Conservation (phyloP, 306 rosid genomes). For the Casuarina cunninghamiana region DNA sequence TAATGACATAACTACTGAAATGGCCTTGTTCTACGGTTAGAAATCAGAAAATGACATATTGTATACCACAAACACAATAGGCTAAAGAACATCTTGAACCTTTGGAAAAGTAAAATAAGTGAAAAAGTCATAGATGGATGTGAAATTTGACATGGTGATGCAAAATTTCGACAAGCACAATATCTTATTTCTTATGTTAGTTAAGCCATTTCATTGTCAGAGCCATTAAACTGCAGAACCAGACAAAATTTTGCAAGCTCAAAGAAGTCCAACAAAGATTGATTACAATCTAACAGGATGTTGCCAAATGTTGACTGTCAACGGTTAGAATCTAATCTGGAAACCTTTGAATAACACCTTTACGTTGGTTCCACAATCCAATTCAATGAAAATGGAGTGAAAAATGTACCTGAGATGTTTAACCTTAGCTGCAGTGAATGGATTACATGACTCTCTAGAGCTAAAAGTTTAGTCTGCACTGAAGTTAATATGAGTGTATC, state of each 20-base stretch:
- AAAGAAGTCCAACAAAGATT: not conserved
- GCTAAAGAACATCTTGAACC: constrained; percentile 20
- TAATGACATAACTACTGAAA: constrained; percentile 24
- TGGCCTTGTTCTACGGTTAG: constrained; percentile 17
- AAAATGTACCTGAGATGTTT: not conserved
- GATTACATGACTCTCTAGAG: not conserved
- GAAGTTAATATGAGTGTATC: not conserved
- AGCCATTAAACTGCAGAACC: constrained; percentile 18
- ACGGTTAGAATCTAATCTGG: not conserved
- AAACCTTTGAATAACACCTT: not conserved
- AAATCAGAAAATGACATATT: constrained; percentile 5
- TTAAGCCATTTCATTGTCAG: constrained; percentile 21
- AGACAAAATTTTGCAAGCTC: not conserved
- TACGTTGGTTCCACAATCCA: not conserved
- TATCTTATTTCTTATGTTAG: not conserved
- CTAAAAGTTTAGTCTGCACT: not conserved
- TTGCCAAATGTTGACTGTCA: not conserved
- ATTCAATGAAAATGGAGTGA: not conserved
- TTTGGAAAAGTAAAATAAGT: not conserved
- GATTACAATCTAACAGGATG: not conserved
- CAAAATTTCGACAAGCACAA: not conserved
- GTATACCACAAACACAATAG: not conserved
- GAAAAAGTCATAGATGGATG: not conserved
- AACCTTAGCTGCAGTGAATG: not conserved
- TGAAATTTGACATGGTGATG: not conserved